Conservation (phyloP, 148 eudicot species). For the Selenicereus undatus region DNA sequence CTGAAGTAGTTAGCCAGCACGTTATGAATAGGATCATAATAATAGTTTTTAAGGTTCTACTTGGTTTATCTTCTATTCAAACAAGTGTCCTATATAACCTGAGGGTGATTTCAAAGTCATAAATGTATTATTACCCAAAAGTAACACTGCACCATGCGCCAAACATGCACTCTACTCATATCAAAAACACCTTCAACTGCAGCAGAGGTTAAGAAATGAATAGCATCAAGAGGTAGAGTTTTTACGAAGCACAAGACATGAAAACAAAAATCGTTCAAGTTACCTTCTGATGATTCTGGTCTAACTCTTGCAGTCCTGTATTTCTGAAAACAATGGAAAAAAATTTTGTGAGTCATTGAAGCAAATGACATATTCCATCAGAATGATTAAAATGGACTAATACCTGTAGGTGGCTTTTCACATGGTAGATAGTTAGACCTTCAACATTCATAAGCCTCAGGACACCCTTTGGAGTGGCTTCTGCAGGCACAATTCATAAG, state of each 20-base stretch:
- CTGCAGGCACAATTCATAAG: slow-evolving; percentile 28
- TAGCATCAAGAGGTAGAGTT: neutral
- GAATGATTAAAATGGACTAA: slow-evolving; percentile 7
- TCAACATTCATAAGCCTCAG: slow-evolving; percentile 72
- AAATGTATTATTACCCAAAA: neutral
- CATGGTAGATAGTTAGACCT: slow-evolving; percentile 74
- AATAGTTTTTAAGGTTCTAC: too few relatives aligned
- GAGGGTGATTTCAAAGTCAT: neutral
- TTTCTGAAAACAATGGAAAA: slow-evolving; percentile 46
- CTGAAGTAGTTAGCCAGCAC: neutral
- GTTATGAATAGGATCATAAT: neutral
- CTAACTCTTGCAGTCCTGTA: slow-evolving; percentile 82
- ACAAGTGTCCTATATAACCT: neutral
- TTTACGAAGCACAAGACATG: neutral
- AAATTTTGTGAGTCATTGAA: slow-evolving; percentile 9
- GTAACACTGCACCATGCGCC: neutral
- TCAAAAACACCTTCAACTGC: neutral
- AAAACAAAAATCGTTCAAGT: neutral
- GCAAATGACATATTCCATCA: neutral
- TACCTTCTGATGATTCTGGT: slow-evolving; percentile 82
- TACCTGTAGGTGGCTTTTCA: slow-evolving; percentile 85
- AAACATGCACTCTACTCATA: neutral
- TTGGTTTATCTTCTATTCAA: neutral
- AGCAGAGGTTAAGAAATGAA: neutral
- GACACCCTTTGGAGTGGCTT: slow-evolving; percentile 81